Evolutionary conservation across 177 flowering plant species (phyloP), one percentile per base, ranked within the genome.

Genomic region (Vitis hybrid): DNA sequence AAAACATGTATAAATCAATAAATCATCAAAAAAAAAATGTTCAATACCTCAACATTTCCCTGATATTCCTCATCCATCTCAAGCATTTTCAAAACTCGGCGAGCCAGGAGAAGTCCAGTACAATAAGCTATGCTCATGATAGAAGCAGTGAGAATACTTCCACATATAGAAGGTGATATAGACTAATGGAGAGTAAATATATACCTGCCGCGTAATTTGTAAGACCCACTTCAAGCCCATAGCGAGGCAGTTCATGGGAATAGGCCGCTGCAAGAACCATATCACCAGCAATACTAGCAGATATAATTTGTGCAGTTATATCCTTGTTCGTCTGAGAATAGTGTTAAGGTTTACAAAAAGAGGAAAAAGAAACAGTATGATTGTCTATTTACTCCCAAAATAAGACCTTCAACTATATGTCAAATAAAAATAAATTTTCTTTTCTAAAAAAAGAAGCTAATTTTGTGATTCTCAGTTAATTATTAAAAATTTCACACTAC

Each of bases 131-230:
- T 14, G 7, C 34, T 59, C 3, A 56, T 5, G 45, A 39, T 39
- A 6, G 45, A 5, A 39, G 45, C 45, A 39, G 45, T 39, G 0
- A 39, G 45, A 39, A 39, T 39, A 39, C 6, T 39, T 7, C 7
- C 8, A 39, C 45, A 39, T 39, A 39, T 6, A 39, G 45, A 39
- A 39, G 45, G 45, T 4, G 45, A 7, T 39, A 39, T 39, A 26
- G 45, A 39, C 8, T 39, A 39, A 39, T 39, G 45, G 45, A 39
- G 45, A 39, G 7, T 39, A 39, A 39, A 39, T 39, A 6, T 11
- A 56, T 79, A 89, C 98, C 97, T 71, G 99, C 99, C 55, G 99
- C 96, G 83, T 95, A 95, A 70, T 95, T 95, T 45, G 99, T 91
- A n/a, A 93, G 92, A 34, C 99, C 99, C 9, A 91, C 92, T 83